Evolutionary conservation across 83 land plant species (phyloP), one percentile per base, ranked within the genome.

Genomic region (Thuja plicata): DNA sequence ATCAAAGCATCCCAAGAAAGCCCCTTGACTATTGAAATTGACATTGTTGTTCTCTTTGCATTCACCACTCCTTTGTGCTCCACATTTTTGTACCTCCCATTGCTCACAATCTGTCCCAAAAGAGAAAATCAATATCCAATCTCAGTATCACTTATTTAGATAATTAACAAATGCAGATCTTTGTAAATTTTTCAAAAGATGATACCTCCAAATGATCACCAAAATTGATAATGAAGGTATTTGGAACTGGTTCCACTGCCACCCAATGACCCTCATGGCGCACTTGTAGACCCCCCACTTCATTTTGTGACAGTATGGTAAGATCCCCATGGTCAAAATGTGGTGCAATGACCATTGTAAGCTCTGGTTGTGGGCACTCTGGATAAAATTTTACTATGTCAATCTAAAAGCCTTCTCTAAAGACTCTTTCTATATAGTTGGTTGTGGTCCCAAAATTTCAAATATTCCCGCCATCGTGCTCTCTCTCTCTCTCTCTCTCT

Each of bases 341-440:
- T n/a, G 90, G 90, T 12, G 93, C 89, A 37, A 93, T 17, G 15
- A 95, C 95, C 90, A 94, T 88, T 45, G 92, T 91, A 13, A 89
- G 93, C 2, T 94, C 95, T 15, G 95, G 96, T 91, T 94, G 88
- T 6, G 95, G 95, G 76, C 96, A 95, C 13, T 86, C 92, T 0
- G 96, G 96, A 66, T 94, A 94, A 46, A 84, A 86, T 80, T 95
- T 95, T 43, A 91, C 91, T 8, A 71, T 66, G 4, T 90, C 8
- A 24, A 88, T 35, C 73, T 94, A 93, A 74, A 74, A 41, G 16
- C 92, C 93, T 3, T 94, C 82, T 4, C 87, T 85, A 37, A 92
- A 74, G 77, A 90, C 54, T 10, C 48, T 35, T 10, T 21, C 13
- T 66, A 90, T 35, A 74, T 87, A 35, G 48, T 50, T 5, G 87